phyloP scores from a whole-genome alignment of 768 basidiomycete genomes.

The Russula olivacea region DNA sequence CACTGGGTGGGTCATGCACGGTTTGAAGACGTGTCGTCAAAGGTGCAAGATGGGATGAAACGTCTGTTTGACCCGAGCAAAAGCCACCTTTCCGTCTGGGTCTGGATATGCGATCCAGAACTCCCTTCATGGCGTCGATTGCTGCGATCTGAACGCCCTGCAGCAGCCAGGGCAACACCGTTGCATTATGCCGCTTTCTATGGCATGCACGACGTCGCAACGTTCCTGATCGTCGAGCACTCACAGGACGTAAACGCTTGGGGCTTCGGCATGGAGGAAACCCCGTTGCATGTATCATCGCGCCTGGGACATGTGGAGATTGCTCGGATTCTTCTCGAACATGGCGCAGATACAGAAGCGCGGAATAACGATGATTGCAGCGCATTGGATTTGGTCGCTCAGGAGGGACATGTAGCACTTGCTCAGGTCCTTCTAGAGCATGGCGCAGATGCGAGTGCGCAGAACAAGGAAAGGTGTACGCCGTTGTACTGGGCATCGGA shows the following conservation, averaged over 20 bases:
- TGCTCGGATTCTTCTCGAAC: neutral
- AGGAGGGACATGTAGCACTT: neutral
- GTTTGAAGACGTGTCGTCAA: neutral
- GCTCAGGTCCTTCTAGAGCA: neutral
- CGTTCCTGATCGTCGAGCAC: neutral
- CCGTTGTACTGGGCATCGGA: neutral
- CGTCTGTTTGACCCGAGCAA: neutral
- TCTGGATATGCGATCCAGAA: neutral
- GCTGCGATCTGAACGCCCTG: neutral
- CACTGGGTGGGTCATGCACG: neutral
- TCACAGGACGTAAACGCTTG: neutral
- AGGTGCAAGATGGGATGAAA: neutral
- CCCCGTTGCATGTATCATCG: neutral
- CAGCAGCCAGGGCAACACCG: neutral
- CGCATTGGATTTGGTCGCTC: neutral
- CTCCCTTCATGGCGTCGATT: too few species aligned
- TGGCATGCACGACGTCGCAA: neutral
- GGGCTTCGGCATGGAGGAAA: neutral
- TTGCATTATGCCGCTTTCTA: neutral
- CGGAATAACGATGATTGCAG: accelerated
- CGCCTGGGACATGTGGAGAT: neutral
- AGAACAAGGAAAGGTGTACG: neutral
- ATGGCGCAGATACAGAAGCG: neutral
- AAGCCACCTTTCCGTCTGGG: neutral
- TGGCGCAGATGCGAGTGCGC: neutral